Percentiles rank a stretch among this genome's conserved stretches.
Conservation (phyloP, 768 basidiomycete species). For the Mycena leptocephala region DNA sequence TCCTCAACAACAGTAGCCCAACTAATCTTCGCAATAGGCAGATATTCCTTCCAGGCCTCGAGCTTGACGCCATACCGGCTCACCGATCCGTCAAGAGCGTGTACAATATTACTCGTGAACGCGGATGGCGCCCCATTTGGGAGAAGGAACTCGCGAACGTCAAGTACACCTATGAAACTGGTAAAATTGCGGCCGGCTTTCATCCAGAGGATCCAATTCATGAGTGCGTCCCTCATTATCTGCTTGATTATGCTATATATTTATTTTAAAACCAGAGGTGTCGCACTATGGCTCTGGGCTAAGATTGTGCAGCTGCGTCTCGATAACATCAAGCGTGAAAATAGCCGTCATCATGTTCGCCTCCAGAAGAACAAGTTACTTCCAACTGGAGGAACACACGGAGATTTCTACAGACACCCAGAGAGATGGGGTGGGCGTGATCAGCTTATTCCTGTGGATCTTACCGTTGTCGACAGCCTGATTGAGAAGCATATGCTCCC, state of each 20-base stretch:
- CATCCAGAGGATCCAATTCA: slow-evolving; percentile 38
- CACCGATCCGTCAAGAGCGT: slow-evolving; percentile 43
- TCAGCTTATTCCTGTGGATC: slow-evolving; percentile 36
- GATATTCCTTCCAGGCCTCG: slow-evolving; percentile 9
- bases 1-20: no score
- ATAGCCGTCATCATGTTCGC: slow-evolving; percentile 36
- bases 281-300: slow-evolving; percentile 44
- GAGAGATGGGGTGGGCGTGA: slow-evolving; percentile 35
- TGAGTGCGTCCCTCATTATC: slow-evolving; percentile 33
- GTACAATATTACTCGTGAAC: slow-evolving; percentile 49
- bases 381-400: slow-evolving; percentile 39
- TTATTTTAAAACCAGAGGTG: slow-evolving; percentile 25
- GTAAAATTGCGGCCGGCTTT: slow-evolving; percentile 39
- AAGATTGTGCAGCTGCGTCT: slow-evolving; percentile 39
- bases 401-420: slow-evolving; percentile 42
- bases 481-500: slow-evolving; percentile 35
- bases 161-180: slow-evolving; percentile 34
- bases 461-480: slow-evolving; percentile 36
- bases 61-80: slow-evolving; percentile 39
- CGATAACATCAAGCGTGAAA: slow-evolving; percentile 31
- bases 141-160: slow-evolving; percentile 47
- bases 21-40: no score
- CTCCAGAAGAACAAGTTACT: slow-evolving; percentile 40
- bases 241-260: background rate
- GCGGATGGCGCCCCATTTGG: slow-evolving; percentile 44